A percentile compares a stretch with the other conserved stretches of the same genome.
Evolutionary conservation across 2,329 filamentous ascomycete species (phyloP).

Genomic region (Raffaelea arxii): DNA sequence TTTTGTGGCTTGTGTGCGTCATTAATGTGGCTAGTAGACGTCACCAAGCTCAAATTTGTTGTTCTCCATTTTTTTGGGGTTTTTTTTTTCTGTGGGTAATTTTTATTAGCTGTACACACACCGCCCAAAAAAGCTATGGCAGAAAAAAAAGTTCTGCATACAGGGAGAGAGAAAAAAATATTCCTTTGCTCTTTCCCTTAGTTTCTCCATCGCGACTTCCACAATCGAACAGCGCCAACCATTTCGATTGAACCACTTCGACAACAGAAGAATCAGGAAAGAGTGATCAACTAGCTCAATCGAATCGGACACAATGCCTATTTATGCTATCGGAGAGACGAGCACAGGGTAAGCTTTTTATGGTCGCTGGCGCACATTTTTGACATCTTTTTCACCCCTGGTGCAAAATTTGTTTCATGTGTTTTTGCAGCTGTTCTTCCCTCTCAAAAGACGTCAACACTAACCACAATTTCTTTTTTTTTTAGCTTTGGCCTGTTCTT

Average conservation of each 20-base stretch:
- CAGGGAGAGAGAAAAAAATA: slow-evolving; percentile 14
- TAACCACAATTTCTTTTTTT: slow-evolving; percentile 28
- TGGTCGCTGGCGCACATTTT: too few relatives aligned
- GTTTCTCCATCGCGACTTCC: slow-evolving; percentile 9
- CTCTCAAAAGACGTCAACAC: slow-evolving; percentile 2
- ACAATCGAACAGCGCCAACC: background rate
- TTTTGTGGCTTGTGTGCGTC: background rate
- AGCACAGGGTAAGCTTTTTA: slow-evolving; percentile 66
- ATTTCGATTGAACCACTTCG: too few relatives aligned
- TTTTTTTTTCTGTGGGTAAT: background rate
- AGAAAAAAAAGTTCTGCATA: slow-evolving; percentile 14
- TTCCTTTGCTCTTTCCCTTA: slow-evolving; percentile 8
- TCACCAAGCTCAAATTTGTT: background rate
- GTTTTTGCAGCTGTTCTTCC: too few relatives aligned
- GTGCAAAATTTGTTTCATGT: background rate
- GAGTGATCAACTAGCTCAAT: background rate
- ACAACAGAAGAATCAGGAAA: background rate
- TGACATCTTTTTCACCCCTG: too few relatives aligned
- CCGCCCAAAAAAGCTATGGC: slow-evolving; percentile 10
- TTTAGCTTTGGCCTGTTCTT: slow-evolving; percentile 93
- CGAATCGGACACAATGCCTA: slow-evolving; percentile 54
- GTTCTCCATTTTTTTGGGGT: background rate
- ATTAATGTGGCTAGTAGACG: background rate
- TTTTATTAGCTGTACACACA: background rate
- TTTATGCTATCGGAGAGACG: slow-evolving; percentile 90